Evolutionary conservation across 2,329 filamentous ascomycete species (phyloP), one percentile per base, ranked within the genome.

Genomic region (Cladophialophora immunda): DNA sequence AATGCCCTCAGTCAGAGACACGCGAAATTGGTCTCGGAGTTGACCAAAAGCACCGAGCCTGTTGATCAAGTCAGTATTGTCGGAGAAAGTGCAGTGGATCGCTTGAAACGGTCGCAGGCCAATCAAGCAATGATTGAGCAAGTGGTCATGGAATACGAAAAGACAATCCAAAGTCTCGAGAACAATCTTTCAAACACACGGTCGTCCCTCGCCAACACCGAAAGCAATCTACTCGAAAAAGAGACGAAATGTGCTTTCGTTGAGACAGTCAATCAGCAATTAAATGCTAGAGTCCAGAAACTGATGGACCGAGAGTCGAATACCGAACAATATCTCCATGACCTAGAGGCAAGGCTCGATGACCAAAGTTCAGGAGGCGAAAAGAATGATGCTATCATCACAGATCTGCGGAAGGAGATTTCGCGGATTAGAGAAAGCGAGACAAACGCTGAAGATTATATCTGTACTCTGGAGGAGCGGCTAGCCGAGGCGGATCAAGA

Each of bases 91-190:
- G 92, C 93, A 0, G 90, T 93, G 27, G 94, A 97, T 77, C 87
- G 95, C 61, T 82, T 98, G 70, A 96, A 97, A 77, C 90, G 95
- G 47, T 99, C 96, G 19, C 97, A 96, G 77, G 96, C 92, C 0
- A 98, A 99, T 76, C 94, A 94, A 1, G 91, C 97, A 76, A 94
- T 94, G 30, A 94, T 99, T 22, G 95, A 99, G 75, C 92, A 97
- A 75, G 93, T 99, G 25, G 93, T 99, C 2, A 83, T 98, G 57
- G 95, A 99, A 79, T 99, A 99, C 76, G 96, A 99, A 78, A 98
- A 97, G 84, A 99, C 96, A 0, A 99, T 99, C 58, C 94, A 98
- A 77, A 91, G 88, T 61, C 86, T 99, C 17, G 95, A 99, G 78
- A 89, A 93, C 58, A 97, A 94, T 1, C 86, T 99, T 15, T 94